Base-by-base conservation (phyloP, 345 rosid genomes). In the Acer saccharum region DNA sequence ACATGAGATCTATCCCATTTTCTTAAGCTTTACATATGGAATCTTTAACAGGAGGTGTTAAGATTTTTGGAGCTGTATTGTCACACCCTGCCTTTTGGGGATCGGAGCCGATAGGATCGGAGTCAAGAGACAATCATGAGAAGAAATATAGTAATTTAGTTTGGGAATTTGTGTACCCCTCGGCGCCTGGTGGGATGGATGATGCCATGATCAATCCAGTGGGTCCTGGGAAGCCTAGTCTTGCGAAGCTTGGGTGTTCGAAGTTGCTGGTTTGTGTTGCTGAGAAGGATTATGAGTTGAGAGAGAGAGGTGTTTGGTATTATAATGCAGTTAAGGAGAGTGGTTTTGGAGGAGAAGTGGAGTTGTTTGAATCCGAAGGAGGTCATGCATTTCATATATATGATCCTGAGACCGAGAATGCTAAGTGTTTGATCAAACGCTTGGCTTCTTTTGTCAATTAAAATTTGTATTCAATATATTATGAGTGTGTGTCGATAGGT, bases 41-140 rank as follows among this genome's bases (percentile, higher is more conserved):
- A 32, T 32, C 35, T 32, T 5, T 32, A 32, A 32, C 35, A 32
- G 35, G 35, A 1, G 79, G 71, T n/a, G 78, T 84, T 11, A 80
- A 66, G 67, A 50, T 84, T 10, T 18, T 55, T 16, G 86, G 87
- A 10, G 77, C 72, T 13, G 48, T 76, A n/a, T 73, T 80, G 2
- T 29, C 71, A 0, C 84, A 86, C 12, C 84, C 86, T 55, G 84
- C 54, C 72, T 80, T 87, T 21, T 85, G 86, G 84, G 86, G 87
- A 0, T 60, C 87, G 2, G 50, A 76, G 18, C 67, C 82, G 10
- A 5, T 77, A 2, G 84, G 86, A 10, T 69, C 76, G 23, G 84
- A 87, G 23, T 2, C 75, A 0, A 46, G 0, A 0, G 69, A 17
- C 1, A 32, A 58, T 10, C 75, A 2, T 7, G 71, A 75, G 65